Base-by-base conservation (phyloP, 1,284 basidiomycete species). In the Apiotrichum mycotoxinovorans region DNA sequence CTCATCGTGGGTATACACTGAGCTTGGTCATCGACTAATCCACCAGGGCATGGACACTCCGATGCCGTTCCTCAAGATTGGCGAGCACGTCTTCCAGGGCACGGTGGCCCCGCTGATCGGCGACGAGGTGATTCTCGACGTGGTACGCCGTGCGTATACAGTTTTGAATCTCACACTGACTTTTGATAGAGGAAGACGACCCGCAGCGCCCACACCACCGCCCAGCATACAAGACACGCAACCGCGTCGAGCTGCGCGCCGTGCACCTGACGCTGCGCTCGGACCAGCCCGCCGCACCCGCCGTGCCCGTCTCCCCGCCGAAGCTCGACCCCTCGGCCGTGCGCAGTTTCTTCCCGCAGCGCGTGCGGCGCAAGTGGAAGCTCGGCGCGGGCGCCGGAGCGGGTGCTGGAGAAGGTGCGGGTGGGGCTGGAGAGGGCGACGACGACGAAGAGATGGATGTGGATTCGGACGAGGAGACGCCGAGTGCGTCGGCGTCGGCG, bases 31-130 rank as follows among this genome's bases (percentile, higher is more conserved):
- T n/a, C n/a, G n/a, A 34, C 44, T 56, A 20, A 54, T 27, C 17
- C 17, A 18, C 0, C 48, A 77, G 75, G 75, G 74, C 5, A 60
- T 77, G 52, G 74, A 77, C 52, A 74, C 73, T 15, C 66, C 75
- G 17, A 56, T 70, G 41, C 74, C 75, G 9, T 76, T 74, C 49
- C 60, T 77, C 43, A 74, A 74, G 54, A 52, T 77, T 23, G 73
- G 72, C 15, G 72, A 75, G 56, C 69, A 72, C 48, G 56, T 75
- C 37, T 75, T 72, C 54, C 67, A 73, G 48, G 75, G 75, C 11
- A 56, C 68, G 22, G 49, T 66, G 10, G 61, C 69, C 5, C 66
- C 70, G 14, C 42, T 75, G n/a, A 73, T 76, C 49, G 75, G 74
- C 2, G 67, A 68, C 50, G 75, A 77, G 48, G 68, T 77, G 20